These are phyloP conservation scores for Thalassiosira livingstoniorum DNA, from an alignment of 352 stramenopile species.

Conservation along the genomic window DNA sequence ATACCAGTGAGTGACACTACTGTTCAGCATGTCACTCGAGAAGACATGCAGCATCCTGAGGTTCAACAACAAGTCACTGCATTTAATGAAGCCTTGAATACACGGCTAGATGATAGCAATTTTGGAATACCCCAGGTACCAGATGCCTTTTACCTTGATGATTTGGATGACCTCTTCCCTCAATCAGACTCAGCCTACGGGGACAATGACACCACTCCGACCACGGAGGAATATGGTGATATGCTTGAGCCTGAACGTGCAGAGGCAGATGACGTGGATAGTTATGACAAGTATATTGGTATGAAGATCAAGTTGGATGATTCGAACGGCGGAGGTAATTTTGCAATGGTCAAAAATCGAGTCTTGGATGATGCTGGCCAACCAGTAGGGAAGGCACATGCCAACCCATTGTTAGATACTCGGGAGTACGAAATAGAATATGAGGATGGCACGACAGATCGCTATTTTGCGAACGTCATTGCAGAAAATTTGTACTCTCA, in stretches of 20 bases:
- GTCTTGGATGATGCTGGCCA: conserved; percentile 31
- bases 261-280: conserved; percentile 1
- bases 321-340: conserved; percentile 2
- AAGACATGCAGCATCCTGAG: conserved; percentile 1
- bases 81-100: not conserved
- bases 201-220: conserved; percentile 2
- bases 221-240: not conserved
- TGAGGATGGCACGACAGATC: conserved; percentile 37
- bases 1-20: conserved; percentile 27
- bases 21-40: conserved; percentile 32
- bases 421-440: conserved; percentile 39
- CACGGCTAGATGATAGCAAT: conserved; percentile 8
- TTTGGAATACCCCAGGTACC: not conserved
- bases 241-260: not conserved
- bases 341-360: not conserved
- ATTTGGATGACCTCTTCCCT: not conserved
- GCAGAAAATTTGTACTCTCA: conserved; percentile 19
- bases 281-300: not conserved
- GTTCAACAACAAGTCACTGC: not conserved
- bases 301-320: not conserved
- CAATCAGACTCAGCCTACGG: not conserved
- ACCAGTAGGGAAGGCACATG: conserved; percentile 29
- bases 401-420: conserved; percentile 44
- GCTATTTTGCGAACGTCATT: conserved; percentile 21
- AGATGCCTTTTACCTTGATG: not conserved